Evolutionary conservation across 345 rosid genomes (phyloP).

Genomic region (Gossypioides kirkii): DNA sequence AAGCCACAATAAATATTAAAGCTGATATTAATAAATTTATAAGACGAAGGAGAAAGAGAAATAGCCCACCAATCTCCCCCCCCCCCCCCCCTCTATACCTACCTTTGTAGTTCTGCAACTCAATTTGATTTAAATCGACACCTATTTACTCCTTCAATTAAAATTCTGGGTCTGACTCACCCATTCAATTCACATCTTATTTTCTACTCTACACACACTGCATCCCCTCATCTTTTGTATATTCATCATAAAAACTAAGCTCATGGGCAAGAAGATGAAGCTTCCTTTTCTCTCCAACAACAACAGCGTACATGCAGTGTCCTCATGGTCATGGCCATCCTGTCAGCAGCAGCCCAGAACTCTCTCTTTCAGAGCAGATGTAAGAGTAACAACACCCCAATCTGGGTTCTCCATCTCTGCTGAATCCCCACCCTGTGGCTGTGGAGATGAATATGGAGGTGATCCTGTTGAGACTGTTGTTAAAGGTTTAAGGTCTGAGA

Average conservation of each 20-base stretch:
- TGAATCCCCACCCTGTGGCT: slow-evolving; percentile 39
- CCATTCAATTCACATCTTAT: slow-evolving; percentile 6
- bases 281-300: slow-evolving; percentile 49
- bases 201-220: background rate
- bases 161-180: slow-evolving; percentile 1
- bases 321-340: slow-evolving; percentile 82
- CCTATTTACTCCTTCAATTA: no score
- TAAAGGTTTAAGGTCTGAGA: slow-evolving; percentile 42
- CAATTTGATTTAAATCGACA: no score
- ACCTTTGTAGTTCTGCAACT: no score
- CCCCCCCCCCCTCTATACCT: no score
- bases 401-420: slow-evolving; percentile 28
- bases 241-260: background rate
- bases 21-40: background rate
- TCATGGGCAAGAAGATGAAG: slow-evolving; percentile 44
- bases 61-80: no score
- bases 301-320: background rate
- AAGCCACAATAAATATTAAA: background rate
- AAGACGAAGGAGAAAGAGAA: background rate
- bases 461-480: slow-evolving; percentile 48
- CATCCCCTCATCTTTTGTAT: no score
- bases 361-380: slow-evolving; percentile 49
- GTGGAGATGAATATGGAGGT: slow-evolving; percentile 27
- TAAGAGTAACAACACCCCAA: slow-evolving; percentile 24
- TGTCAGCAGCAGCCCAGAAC: slow-evolving; percentile 74